Conservation (phyloP, 345 rosid genomes). For the Carallia pectinifolia region DNA sequence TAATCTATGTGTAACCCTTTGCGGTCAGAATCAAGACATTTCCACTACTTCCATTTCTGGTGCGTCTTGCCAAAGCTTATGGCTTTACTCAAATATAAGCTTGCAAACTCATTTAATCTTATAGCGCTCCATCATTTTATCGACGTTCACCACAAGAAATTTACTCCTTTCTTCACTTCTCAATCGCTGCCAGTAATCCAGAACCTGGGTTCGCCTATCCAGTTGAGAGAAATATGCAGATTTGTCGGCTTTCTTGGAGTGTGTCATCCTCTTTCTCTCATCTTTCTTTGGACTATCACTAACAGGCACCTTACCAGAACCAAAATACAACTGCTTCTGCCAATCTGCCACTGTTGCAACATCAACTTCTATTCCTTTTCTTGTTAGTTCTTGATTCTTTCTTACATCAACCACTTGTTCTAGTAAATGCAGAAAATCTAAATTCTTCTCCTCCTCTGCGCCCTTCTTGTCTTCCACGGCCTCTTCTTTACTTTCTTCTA, state of each 20-base stretch:
- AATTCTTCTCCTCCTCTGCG: too few species aligned
- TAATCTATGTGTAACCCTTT: background rate
- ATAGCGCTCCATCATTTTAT: background rate
- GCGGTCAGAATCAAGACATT: background rate
- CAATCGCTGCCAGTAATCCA: background rate
- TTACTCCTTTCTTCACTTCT: background rate
- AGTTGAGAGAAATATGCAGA: background rate
- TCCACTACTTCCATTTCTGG: constrained; percentile 7
- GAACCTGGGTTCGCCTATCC: background rate
- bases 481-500: background rate
- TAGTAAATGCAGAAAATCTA: too few species aligned
- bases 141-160: background rate
- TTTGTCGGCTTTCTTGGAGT: too few species aligned
- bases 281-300: too few species aligned
- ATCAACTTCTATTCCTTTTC: too few species aligned
- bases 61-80: background rate
- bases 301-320: too few species aligned
- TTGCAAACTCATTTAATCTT: background rate
- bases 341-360: too few species aligned
- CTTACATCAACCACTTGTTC: too few species aligned
- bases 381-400: too few species aligned
- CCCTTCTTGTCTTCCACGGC: background rate
- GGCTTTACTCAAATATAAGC: background rate
- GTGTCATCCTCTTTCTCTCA: too few species aligned
- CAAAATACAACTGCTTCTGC: too few species aligned